Conservation (phyloP, 352 stramenopile genomes). For the Elongisporangium prolatum region DNA sequence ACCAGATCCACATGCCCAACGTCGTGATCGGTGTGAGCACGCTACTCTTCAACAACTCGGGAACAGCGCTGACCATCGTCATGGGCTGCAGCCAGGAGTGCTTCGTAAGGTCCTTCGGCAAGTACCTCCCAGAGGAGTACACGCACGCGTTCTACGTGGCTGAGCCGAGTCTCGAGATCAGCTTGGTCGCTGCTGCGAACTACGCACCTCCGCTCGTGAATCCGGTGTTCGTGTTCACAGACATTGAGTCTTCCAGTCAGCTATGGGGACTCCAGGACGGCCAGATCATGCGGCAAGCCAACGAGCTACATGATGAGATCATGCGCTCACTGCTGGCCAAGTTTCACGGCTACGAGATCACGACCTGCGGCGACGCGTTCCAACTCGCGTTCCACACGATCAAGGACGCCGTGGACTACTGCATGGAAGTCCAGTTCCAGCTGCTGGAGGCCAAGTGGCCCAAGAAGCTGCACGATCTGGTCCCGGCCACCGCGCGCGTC, state of each 20-base stretch:
- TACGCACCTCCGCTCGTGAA: slow-evolving; percentile 23
- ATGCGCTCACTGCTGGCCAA: slow-evolving; percentile 28
- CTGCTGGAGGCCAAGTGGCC: slow-evolving; percentile 35
- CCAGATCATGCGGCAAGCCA: slow-evolving; percentile 35
- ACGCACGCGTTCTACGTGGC: slow-evolving; percentile 38
- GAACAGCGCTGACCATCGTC: slow-evolving; percentile 31
- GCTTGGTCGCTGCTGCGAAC: slow-evolving; percentile 1
- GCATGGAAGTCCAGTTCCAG: slow-evolving; percentile 42
- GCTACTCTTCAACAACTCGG: slow-evolving; percentile 40
- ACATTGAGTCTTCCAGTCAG: slow-evolving; percentile 55
- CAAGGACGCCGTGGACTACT: slow-evolving; percentile 54
- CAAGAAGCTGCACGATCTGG: slow-evolving; percentile 36
- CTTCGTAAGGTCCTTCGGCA: slow-evolving; percentile 26
- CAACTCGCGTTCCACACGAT: slow-evolving; percentile 56
- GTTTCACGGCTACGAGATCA: slow-evolving; percentile 55
- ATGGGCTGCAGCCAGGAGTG: slow-evolving; percentile 50
- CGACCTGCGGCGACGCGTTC: slow-evolving; percentile 50
- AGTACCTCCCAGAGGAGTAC: slow-evolving; percentile 43
- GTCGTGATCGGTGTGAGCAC: slow-evolving; percentile 29
- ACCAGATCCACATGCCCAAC: slow-evolving; percentile 24
- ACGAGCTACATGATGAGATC: slow-evolving; percentile 53
- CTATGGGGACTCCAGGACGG: slow-evolving; percentile 36
- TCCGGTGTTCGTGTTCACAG: slow-evolving; percentile 64
- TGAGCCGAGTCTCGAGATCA: slow-evolving; percentile 26
- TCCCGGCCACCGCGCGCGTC: slow-evolving; percentile 20